A percentile compares a stretch with the other conserved stretches of the same genome.
Evolutionary conservation across 1,284 basidiomycete species (phyloP).

Genomic region (Ustilago nuda): DNA sequence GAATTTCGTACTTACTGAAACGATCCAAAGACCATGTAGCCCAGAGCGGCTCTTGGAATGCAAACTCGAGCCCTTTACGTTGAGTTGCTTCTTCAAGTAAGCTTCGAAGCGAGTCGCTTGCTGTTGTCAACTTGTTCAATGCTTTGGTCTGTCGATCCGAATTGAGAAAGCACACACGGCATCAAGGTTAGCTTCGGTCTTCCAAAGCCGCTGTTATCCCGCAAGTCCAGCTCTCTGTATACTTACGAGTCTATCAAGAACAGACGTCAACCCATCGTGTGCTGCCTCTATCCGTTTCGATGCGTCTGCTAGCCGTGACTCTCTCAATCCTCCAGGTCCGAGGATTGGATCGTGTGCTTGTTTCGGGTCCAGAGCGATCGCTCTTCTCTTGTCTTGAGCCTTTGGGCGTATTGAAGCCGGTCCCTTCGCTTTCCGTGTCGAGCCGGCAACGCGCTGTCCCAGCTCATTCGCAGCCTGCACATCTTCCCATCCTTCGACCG

Average conservation of each 20-base stretch:
- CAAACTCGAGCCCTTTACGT: slow-evolving; percentile 48
- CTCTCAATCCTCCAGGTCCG: slow-evolving; percentile 37
- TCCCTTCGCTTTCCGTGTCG: slow-evolving; percentile 25
- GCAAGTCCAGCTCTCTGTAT: not conserved
- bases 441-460: slow-evolving; percentile 19
- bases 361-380: slow-evolving; percentile 23
- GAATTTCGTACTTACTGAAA: slow-evolving; percentile 41
- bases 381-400: slow-evolving; percentile 27
- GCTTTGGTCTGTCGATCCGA: slow-evolving; percentile 32
- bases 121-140: slow-evolving; percentile 36
- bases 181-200: not conserved
- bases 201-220: not conserved
- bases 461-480: slow-evolving; percentile 33
- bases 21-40: slow-evolving; percentile 62
- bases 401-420: slow-evolving; percentile 10
- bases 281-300: slow-evolving; percentile 34
- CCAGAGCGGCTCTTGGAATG: slow-evolving; percentile 57
- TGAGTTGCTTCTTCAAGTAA: slow-evolving; percentile 49
- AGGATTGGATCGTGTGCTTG: slow-evolving; percentile 33
- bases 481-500: slow-evolving; percentile 57
- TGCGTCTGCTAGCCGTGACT: slow-evolving; percentile 38
- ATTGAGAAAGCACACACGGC: not conserved
- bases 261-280: slow-evolving; percentile 25
- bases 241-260: slow-evolving; percentile 51
- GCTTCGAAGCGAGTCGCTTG: slow-evolving; percentile 37